Evolutionary conservation across 2,329 filamentous ascomycete species (phyloP).

Genomic region (Knufia petricola): DNA sequence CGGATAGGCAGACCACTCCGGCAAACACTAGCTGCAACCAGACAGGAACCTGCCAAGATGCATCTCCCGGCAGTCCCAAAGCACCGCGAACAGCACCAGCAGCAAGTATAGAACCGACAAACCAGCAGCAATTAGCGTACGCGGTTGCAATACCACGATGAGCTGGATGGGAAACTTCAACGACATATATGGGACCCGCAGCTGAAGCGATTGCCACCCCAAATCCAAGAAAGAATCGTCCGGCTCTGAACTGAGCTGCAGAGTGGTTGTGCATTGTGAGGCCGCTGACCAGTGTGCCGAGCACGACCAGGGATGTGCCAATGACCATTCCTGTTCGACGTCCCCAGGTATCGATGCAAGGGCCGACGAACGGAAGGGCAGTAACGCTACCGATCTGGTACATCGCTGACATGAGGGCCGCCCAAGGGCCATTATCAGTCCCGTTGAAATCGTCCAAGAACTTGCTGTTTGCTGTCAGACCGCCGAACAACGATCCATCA

Average conservation of each 20-base stretch:
- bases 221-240: conserved; percentile 46
- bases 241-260: conserved; percentile 46
- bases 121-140: conserved; percentile 45
- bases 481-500: conserved; percentile 48
- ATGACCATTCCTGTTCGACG: conserved; percentile 48
- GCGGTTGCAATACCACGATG: conserved; percentile 54
- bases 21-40: conserved; percentile 42
- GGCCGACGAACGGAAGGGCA: conserved; percentile 39
- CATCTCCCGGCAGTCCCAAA: conserved; percentile 24
- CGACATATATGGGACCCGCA: conserved; percentile 54
- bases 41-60: conserved; percentile 51
- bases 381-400: conserved; percentile 40
- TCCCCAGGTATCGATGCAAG: conserved; percentile 40
- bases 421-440: conserved; percentile 34
- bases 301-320: conserved; percentile 43
- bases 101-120: conserved; percentile 44
- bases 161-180: conserved; percentile 54
- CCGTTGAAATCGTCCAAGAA: conserved; percentile 37
- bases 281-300: conserved; percentile 43
- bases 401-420: conserved; percentile 38
- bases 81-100: conserved; percentile 46
- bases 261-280: conserved; percentile 32
- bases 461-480: conserved; percentile 39
- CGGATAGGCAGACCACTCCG: conserved; percentile 39
- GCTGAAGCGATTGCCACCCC: conserved; percentile 51